Evolutionary conservation across 805 yeast species (phyloP), one percentile per base, ranked within the genome.

Genomic region (Vanderwaltozyma verrucispora): DNA sequence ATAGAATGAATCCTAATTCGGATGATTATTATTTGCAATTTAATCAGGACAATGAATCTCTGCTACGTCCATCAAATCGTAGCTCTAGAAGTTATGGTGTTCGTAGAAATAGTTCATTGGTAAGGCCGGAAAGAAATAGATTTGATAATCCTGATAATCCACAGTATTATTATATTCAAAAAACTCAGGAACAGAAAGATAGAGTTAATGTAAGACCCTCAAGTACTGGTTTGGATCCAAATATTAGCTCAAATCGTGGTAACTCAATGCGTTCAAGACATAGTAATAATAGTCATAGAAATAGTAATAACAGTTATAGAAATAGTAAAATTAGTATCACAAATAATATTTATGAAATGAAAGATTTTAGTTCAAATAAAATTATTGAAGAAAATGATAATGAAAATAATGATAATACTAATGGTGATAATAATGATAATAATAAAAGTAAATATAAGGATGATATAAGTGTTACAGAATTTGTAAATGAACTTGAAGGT

Each of bases 41-140:
- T n/a, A 17, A 23, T 18, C 35, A 37, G 18, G 49, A 47, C 29
- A 38, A 60, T 36, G 67, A 63, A 38, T 56, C 65, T 7, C 50
- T 63, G 13, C 12, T 28, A 14, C 30, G 21, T n/a, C n/a, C n/a
- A 7, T n/a, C 17, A 7, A 24, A 12, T 10, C 9, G 11, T 5
- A 24, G 27, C 13, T 24, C 29, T 21, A 34, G 32, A 35, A 30
- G 14, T 3, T 29, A 20, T 15, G 23, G 24, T 10, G 9, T 15
- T 4, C 50, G 32, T 20, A 33, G 64, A 53, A 49, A 58, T 51
- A 54, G 75, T 47, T 82, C 96, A 1, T 65, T 89, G 43, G 81
- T 89, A 24, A 72, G 85, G 43, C 94, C 94, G 3, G 97, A 89
- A 53, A 74, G 97, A 47, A 77, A 81, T 28, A 63, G 76, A 33